Evolutionary conservation across 192 early-diverging fungal genomes (phyloP).

Genomic region (Dissophora globulifera): DNA sequence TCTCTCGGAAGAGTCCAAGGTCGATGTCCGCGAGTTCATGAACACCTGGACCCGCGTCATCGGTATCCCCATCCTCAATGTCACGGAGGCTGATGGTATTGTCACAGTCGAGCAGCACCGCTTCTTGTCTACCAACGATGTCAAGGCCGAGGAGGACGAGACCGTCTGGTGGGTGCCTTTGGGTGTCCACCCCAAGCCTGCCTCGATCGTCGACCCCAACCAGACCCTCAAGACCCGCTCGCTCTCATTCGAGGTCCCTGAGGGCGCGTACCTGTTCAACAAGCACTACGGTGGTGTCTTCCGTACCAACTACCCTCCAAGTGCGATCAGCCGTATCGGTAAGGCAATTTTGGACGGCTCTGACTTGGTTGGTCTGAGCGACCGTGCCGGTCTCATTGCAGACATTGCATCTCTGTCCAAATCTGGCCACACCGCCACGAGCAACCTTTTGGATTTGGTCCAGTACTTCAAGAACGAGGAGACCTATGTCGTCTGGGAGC

Average conservation of each 20-base stretch:
- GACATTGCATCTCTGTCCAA: constrained; percentile 84
- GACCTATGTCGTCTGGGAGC: constrained; percentile 82
- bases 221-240: constrained; percentile 63
- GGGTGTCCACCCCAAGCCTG: constrained; percentile 55
- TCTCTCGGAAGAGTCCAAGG: constrained; percentile 79
- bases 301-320: constrained; percentile 81
- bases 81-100: constrained; percentile 65
- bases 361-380: constrained; percentile 64
- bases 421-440: constrained; percentile 84
- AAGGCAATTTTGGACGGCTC: constrained; percentile 64
- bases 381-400: constrained; percentile 85
- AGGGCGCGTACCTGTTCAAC: constrained; percentile 85
- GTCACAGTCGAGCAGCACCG: constrained; percentile 83
- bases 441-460: constrained; percentile 78
- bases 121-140: constrained; percentile 86
- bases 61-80: constrained; percentile 84
- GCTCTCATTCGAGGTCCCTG: constrained; percentile 60
- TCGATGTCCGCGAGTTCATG: constrained; percentile 89
- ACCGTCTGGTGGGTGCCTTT: constrained; percentile 93
- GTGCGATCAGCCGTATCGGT: constrained; percentile 63
- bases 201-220: constrained; percentile 42
- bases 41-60: constrained; percentile 85
- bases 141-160: constrained; percentile 82
- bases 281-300: constrained; percentile 82
- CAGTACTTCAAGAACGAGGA: constrained; percentile 80